These are phyloP conservation scores for Saururus chinensis DNA, from an alignment of 164 flowering plant genomes.

Conservation along the genomic window DNA sequence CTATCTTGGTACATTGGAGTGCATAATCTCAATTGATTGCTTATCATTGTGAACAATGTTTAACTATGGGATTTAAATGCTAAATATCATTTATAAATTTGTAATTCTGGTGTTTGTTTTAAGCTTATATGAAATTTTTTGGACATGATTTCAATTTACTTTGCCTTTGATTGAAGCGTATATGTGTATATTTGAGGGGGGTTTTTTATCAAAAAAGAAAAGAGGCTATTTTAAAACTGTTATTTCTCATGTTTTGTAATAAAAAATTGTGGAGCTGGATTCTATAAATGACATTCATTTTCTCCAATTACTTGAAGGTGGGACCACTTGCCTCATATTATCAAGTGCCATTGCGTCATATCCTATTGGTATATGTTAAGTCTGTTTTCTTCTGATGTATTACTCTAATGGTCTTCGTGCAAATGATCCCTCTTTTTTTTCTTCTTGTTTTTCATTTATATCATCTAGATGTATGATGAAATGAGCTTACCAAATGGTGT, in stretches of 20 bases:
- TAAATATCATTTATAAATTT: too few species aligned
- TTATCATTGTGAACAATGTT: too few species aligned
- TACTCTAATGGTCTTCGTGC: neutral
- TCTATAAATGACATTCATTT: neutral
- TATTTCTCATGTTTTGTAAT: neutral
- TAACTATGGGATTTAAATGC: too few species aligned
- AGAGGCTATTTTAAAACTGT: neutral
- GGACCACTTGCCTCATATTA: slow-evolving; percentile 95
- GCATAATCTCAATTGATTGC: too few species aligned
- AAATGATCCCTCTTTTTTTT: neutral
- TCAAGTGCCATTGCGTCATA: slow-evolving; percentile 89
- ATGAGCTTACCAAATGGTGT: slow-evolving; percentile 97
- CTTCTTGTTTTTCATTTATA: neutral
- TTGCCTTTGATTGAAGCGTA: too few species aligned
- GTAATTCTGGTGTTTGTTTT: neutral
- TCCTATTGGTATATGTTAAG: slow-evolving; percentile 49
- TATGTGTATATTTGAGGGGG: too few species aligned
- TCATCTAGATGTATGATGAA: slow-evolving; percentile 69
- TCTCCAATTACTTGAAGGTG: slow-evolving; percentile 41
- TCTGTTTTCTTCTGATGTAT: neutral
- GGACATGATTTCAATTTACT: neutral
- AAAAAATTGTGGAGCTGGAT: neutral
- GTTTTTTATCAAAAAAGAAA: too few species aligned
- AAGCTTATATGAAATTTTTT: neutral
- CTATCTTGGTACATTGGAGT: too few species aligned